Base-by-base conservation (phyloP, 331 rosid genomes). In the Stylosanthes scabra region DNA sequence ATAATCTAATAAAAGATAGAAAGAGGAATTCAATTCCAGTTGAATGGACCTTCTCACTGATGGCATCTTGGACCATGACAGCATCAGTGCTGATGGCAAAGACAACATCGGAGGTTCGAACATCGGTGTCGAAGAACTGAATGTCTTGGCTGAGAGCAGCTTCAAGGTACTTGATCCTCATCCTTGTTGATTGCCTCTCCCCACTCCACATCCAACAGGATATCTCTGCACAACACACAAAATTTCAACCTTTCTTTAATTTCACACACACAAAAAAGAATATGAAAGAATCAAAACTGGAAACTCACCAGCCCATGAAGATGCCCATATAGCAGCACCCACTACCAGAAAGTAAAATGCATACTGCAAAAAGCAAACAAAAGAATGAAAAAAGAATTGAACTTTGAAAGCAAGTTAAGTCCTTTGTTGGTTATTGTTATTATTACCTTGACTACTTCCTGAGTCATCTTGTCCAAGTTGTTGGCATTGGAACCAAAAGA, bases 181-280 rank as follows among this genome's bases (percentile, higher is more conserved):
- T 88, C 89, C 80, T 94, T 3, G 99, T 94, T 37, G 99, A 86
- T 77, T 94, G 99, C 8, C 99, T 55, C 81, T 94, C 99, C 59
- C 99, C 99, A 0, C 88, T 94, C 99, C 99, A 94, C 99, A 94
- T 91, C 99, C 99, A 94, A 84, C 99, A 94, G 0, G 99, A 94
- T 79, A 94, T 94, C 87, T 94, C 99, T 94, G 87, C 90, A 71
- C 90, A 71, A 15, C 12, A 39, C 25, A 20, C 50, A 49, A 66
- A 14, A 61, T 61, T 40, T 41, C 72, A 50, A 71, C 2, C 1
- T 46, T 20, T 20, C 25, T 20, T 20, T 20, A 20, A 20, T 20
- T 20, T 20, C 25, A 20, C 25, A 20, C 25, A 0, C 25, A 20
- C 25, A 20, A 46, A 46, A 46, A 1, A n/a, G n/a, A n/a, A 5